Base-by-base conservation (phyloP, 2,329 filamentous ascomycete genomes). In the Arthrinium phaeospermum region DNA sequence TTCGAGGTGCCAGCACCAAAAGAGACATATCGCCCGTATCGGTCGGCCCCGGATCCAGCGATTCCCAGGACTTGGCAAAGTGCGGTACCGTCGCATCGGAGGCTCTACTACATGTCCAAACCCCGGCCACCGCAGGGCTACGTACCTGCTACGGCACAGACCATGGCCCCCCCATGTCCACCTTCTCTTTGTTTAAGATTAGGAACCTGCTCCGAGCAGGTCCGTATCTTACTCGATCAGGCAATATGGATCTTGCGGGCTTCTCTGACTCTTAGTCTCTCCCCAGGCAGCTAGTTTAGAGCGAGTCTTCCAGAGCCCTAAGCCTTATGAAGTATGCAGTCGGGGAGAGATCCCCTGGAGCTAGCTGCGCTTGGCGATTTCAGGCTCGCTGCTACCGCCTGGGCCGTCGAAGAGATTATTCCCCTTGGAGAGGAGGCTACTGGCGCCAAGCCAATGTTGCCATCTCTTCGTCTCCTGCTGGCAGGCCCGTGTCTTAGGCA, bases 161-260 rank as follows among this genome's bases (percentile, higher is more conserved):
- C 57, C 57, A 64, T 24, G 57, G 12, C 57, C 57, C 57, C 57
- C 57, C 53, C 57, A 64, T 64, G 57, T n/a, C n/a, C 57, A 22
- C 30, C 5, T 24, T 24, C 22, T 64, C 57, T 41, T 37, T 64
- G 34, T 37, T 41, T 64, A 64, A 64, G 57, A 64, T 64, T 64
- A 64, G 34, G 53, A 37, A 37, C 53, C 30, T 34, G 22, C 30
- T 61, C 12, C 8, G 19, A 64, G 57, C 57, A 64, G 57, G 34
- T 41, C 34, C 4, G 34, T 64, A 41, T 64, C 57, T 64, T 64
- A 64, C 57, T 64, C 57, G 57, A 64, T 64, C 57, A 64, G 57
- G 57, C 57, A 64, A 64, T 64, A 64, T 64, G 57, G 57, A 64
- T 64, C 57, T 64, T 41, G 57, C 34, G 41, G 57, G 57, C 34